Percentiles rank a stretch among this genome's conserved stretches.
phyloP scores from a whole-genome alignment of 345 rosid species.

The Linum trigynum region DNA sequence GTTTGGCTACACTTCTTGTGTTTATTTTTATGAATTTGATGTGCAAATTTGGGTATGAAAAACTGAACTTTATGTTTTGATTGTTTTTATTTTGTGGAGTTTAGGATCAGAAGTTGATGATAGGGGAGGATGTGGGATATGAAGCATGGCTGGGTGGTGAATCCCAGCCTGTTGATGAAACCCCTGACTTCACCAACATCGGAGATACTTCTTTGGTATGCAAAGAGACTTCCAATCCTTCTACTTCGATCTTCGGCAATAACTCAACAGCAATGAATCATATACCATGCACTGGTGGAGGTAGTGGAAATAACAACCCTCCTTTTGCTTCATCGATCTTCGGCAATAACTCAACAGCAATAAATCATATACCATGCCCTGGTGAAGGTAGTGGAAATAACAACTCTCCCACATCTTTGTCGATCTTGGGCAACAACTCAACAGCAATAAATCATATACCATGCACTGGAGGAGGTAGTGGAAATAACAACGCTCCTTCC shows the following conservation, averaged over 20 bases:
- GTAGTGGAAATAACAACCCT: conserved; percentile 12
- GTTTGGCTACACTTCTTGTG: conserved; percentile 14
- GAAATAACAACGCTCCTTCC: conserved; percentile 7
- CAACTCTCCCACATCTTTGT: conserved; percentile 10
- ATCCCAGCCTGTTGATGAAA: conserved; percentile 48
- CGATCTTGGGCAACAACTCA: conserved; percentile 19
- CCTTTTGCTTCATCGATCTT: conserved; percentile 13
- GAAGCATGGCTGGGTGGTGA: conserved; percentile 51
- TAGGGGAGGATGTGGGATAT: conserved; percentile 20
- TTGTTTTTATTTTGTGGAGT: conserved; percentile 9
- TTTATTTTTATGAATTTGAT: neutral
- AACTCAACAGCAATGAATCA: conserved; percentile 19
- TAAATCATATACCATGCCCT: conserved; percentile 11
- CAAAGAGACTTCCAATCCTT: conserved; percentile 38
- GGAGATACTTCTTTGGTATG: conserved; percentile 43
- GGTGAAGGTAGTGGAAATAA: conserved; percentile 19
- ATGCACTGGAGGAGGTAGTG: conserved; percentile 18
- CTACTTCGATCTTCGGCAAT: conserved; percentile 15
- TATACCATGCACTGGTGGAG: conserved; percentile 14
- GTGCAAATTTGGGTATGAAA: neutral
- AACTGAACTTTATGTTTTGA: neutral
- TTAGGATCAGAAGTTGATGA: conserved; percentile 29
- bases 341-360: conserved; percentile 17
- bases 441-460: conserved; percentile 13
- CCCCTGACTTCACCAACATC: conserved; percentile 19